Conservation (phyloP, 257 asterid genomes). For the Handroanthus guayacan region DNA sequence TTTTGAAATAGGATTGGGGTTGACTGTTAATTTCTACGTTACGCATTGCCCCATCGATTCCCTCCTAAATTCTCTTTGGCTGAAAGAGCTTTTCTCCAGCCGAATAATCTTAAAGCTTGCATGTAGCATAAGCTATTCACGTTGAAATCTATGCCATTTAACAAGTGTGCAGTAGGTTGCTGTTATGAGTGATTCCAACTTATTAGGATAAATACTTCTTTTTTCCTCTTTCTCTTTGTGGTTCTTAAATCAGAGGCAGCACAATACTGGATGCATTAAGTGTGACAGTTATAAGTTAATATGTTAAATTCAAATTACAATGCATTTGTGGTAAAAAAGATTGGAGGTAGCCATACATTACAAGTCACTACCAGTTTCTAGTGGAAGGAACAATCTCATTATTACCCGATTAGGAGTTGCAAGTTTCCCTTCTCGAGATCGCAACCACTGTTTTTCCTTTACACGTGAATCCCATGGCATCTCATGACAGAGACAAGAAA, state of each 20-base stretch:
- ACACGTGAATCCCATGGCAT: not conserved
- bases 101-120: not conserved
- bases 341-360: not conserved
- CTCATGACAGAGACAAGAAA: not conserved
- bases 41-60: not conserved
- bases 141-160: not conserved
- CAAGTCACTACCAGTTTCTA: not conserved
- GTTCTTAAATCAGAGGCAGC: not conserved
- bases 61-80: not conserved
- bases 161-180: not conserved
- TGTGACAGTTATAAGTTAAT: not conserved
- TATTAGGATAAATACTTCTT: not conserved
- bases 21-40: not conserved
- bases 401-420: not conserved
- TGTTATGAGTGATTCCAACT: constrained; percentile 18
- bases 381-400: not conserved
- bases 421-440: not conserved
- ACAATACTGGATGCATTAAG: not conserved
- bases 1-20: not conserved
- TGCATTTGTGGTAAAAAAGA: not conserved
- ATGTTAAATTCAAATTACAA: not conserved
- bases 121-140: not conserved
- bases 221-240: not conserved
- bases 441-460: not conserved
- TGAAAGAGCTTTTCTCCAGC: not conserved